Base-by-base conservation (phyloP, 176 grass and related monocot genomes). In the Elaeis guineensis region DNA sequence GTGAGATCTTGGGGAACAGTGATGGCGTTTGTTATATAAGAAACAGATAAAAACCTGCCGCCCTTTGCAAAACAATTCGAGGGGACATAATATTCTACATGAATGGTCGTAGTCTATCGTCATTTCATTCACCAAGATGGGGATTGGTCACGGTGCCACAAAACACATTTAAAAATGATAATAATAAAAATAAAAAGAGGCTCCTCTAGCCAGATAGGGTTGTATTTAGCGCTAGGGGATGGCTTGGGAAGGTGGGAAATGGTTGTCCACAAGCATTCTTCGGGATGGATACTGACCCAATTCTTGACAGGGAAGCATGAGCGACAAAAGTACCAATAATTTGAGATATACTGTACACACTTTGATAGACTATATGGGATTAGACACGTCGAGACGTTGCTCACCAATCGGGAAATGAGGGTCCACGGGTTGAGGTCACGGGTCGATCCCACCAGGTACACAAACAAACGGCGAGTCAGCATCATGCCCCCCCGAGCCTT, bases 161-260 rank as follows among this genome's bases (percentile, higher is more conserved):
- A 12, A 44, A 44, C 7, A 30, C 5, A 6, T 30, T 30, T 30
- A 6, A 44, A 14, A 44, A 12, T 3, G 14, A 44, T 3, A 12
- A 39, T 11, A 12, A 39, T 12, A 12, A 39, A 4, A 11, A 35
- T 9, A 11, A 35, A 12, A 44, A 44, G 11, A 44, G 2, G 35
- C 35, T 44, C 35, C 11, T 44, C 35, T 44, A 12, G 35, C 19
- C 7, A 18, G 9, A 23, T 21, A 17, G 54, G 54, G 2, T 56
- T 15, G 54, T 19, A 21, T 56, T 56, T 56, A 56, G 19, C 54
- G 21, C 6, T 55, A 8, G 12, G 6, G 20, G 54, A 23, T 56
- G 19, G 54, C 54, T 56, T 56, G 54, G 54, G 6, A 23, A 56
- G 19, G 8, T 56, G 54, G 54, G 54, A 56, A 56, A 56, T 56